A percentile compares a stretch with the other conserved stretches of the same genome.
phyloP scores from a whole-genome alignment of 169 alveolate species.

The Cryptosporidium muris region DNA sequence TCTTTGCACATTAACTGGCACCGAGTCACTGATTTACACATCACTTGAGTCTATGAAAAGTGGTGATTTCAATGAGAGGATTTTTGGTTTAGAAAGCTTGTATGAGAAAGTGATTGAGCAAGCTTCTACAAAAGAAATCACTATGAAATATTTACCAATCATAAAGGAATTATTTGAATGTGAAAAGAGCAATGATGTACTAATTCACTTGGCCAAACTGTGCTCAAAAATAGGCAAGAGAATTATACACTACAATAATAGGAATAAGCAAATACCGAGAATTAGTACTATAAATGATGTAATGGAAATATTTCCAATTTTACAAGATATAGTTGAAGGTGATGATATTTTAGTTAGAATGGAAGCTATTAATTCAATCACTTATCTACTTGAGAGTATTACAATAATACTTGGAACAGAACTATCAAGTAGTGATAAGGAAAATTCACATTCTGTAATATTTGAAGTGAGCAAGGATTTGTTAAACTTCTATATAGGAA shows the following conservation, averaged over 20 bases:
- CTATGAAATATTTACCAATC: too few relatives aligned
- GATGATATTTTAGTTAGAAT: constrained; percentile 53
- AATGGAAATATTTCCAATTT: constrained; percentile 13
- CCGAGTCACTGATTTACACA: too few relatives aligned
- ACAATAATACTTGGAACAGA: constrained; percentile 35
- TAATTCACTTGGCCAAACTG: constrained; percentile 18
- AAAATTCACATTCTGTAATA: neutral
- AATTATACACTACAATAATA: neutral
- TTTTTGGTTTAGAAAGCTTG: neutral
- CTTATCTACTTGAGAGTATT: constrained; percentile 21
- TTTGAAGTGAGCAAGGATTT: constrained; percentile 8
- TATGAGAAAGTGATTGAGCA: too few relatives aligned
- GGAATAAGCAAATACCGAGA: too few relatives aligned
- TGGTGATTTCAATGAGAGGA: constrained; percentile 27
- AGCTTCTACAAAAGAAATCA: too few relatives aligned
- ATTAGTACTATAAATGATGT: constrained; percentile 2
- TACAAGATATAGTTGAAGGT: constrained; percentile 67
- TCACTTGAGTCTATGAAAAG: constrained; percentile 9
- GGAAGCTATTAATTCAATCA: constrained; percentile 57
- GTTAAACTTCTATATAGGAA: neutral
- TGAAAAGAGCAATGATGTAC: constrained; percentile 50
- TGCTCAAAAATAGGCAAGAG: constrained; percentile 38
- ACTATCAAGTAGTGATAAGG: neutral
- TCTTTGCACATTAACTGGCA: too few relatives aligned
- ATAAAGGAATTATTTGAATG: constrained; percentile 16